phyloP scores from a whole-genome alignment of 1,284 basidiomycete species.

The Ceratobasidium sp. region DNA sequence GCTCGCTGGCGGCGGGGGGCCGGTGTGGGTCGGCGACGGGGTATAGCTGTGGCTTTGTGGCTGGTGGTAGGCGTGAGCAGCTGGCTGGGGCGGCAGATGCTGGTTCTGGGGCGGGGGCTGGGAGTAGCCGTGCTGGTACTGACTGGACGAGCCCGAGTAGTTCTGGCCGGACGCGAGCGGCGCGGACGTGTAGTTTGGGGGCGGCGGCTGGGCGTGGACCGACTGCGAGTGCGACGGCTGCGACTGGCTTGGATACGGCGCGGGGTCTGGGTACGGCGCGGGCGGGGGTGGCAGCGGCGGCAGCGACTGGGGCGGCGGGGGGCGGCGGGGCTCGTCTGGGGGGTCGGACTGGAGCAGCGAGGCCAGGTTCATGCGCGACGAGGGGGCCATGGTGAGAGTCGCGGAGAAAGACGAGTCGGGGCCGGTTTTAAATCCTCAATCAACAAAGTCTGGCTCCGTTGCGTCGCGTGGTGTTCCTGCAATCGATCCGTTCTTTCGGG shows the following conservation, averaged over 20 bases:
- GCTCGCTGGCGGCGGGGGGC: slow-evolving; percentile 10
- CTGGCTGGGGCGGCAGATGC: slow-evolving; percentile 3
- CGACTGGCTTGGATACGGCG: not conserved
- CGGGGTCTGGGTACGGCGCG: not conserved
- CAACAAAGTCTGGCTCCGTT: slow-evolving; percentile 35
- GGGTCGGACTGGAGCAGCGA: slow-evolving; percentile 38
- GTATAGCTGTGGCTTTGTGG: slow-evolving; percentile 15
- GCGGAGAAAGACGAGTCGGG: slow-evolving; percentile 2
- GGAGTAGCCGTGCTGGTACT: slow-evolving; percentile 12
- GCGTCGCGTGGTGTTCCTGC: slow-evolving; percentile 29
- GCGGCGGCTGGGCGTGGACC: not conserved
- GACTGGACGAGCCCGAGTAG: slow-evolving; percentile 12
- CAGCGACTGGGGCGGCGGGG: slow-evolving; percentile 1
- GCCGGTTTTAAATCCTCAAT: slow-evolving; percentile 37
- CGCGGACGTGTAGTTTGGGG: not conserved
- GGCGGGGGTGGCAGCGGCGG: slow-evolving; percentile 16
- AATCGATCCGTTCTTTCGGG: slow-evolving; percentile 33
- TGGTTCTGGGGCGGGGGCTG: slow-evolving; percentile 14
- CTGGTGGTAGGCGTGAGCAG: slow-evolving; percentile 15
- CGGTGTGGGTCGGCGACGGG: slow-evolving; percentile 20
- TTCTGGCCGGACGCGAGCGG: not conserved
- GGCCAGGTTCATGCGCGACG: slow-evolving; percentile 41
- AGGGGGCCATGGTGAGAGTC: slow-evolving; percentile 33
- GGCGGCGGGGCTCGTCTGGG: slow-evolving; percentile 1
- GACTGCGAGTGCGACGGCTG: not conserved